phyloP scores from a whole-genome alignment of 257 asterid species.

The Capsicum rhomboideum region DNA sequence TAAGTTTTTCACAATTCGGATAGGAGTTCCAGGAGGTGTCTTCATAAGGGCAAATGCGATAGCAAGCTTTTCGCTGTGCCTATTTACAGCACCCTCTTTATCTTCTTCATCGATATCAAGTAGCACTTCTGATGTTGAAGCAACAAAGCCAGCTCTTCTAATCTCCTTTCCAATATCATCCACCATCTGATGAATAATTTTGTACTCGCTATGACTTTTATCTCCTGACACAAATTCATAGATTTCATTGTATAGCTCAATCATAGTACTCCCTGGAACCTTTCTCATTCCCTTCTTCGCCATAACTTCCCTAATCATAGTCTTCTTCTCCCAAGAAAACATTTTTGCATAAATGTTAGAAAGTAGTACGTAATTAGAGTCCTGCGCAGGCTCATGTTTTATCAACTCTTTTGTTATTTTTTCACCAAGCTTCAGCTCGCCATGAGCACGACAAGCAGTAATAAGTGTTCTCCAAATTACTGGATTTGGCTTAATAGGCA shows the following conservation, averaged over 20 bases:
- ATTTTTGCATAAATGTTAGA: conserved; percentile 53
- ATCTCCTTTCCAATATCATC: conserved; percentile 51
- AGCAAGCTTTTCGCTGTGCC: conserved; percentile 53
- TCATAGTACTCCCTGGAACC: conserved; percentile 75
- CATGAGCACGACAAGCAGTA: conserved; percentile 44
- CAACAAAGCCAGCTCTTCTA: conserved; percentile 31
- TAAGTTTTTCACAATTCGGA: conserved; percentile 41
- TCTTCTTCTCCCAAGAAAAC: conserved; percentile 61
- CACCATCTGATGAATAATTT: conserved; percentile 38
- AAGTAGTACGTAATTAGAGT: conserved; percentile 60
- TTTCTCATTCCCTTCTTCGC: conserved; percentile 57
- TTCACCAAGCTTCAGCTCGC: conserved; percentile 50
- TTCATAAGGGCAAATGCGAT: conserved; percentile 53
- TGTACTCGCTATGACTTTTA: conserved; percentile 24
- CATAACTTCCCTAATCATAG: conserved; percentile 50
- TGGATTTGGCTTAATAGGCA: conserved; percentile 66
- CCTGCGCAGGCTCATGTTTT: conserved; percentile 44
- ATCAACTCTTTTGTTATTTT: conserved; percentile 37
- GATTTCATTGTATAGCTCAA: conserved; percentile 43
- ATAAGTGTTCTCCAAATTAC: conserved; percentile 54
- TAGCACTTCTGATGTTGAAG: conserved; percentile 34
- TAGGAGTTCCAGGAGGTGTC: conserved; percentile 32
- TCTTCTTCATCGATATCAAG: conserved; percentile 59
- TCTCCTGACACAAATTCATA: conserved; percentile 56
- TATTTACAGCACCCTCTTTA: conserved; percentile 47